Base-by-base conservation (phyloP, 306 rosid genomes). In the Fragaria ananassa region DNA sequence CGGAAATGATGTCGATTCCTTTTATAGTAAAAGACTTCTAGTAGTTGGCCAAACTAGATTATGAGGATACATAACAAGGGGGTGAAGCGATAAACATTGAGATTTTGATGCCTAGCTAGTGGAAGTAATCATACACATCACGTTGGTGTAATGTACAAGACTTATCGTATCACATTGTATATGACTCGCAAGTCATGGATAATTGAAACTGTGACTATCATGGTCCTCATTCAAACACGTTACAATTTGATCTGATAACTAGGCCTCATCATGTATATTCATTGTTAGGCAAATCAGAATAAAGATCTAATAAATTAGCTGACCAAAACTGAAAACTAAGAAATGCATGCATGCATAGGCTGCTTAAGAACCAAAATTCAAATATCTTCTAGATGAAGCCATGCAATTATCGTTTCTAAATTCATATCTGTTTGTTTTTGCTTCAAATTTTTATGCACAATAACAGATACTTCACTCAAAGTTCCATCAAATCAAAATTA, bases 311-410 rank as follows among this genome's bases (percentile, higher is more conserved):
- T 15, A 9, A 4, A 3, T 27, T 29, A 17, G 46, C 15, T 9
- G 45, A 64, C 46, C 15, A 62, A 27, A 62, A 62, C 6, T 14
- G 41, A 29, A 58, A 62, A 62, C 13, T 34, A 13, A 31, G 68
- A 62, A 29, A 6, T 10, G 17, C 35, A 61, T 31, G 41, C 61
- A 54, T 53, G 5, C 4, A 25, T 39, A 14, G 68, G 44, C 42
- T 31, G 42, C 42, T 19, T 9, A 14, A 29, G 3, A 61, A 62
- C 42, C 68, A 31, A 39, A 73, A 14, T 23, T 73, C 25, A 23
- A 73, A 73, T 18, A 5, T n/a, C 76, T 73, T 73, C 76, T 25
- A 57, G 41, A 73, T 57, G 67, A 73, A 37, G 8, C 19, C 39
- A 56, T 51, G 62, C 46, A 70, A 19, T 18, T 1, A 54, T n/a